Percentiles rank a stretch among this genome's conserved stretches.
Evolutionary conservation across 2,329 filamentous ascomycete species (phyloP).

Genomic region (Didymella lethalis): DNA sequence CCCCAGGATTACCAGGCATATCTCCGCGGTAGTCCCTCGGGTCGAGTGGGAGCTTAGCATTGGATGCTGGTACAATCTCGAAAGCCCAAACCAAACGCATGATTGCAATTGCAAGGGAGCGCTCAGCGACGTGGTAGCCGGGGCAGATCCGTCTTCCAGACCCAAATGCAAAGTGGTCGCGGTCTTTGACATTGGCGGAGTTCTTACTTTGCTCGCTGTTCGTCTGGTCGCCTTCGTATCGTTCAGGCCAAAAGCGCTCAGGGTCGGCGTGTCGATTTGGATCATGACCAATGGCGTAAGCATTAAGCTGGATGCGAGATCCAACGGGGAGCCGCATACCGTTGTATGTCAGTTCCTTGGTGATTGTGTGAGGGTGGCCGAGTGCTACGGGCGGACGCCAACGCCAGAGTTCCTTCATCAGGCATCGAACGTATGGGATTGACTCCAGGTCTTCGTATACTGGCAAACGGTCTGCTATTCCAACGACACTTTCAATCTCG

Average conservation of each 20-base stretch:
- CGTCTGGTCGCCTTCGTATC: conserved; percentile 44
- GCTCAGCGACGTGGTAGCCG: conserved; percentile 42
- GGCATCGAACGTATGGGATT: conserved; percentile 62
- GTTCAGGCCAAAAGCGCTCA: conserved; percentile 53
- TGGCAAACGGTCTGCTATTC: conserved; percentile 52
- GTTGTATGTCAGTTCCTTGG: conserved; percentile 54
- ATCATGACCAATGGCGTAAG: conserved; percentile 61
- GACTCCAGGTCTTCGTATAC: conserved; percentile 32
- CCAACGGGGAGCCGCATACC: conserved; percentile 59
- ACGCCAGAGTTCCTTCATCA: conserved; percentile 65
- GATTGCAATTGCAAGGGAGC: conserved; percentile 36
- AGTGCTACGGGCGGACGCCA: conserved; percentile 64
- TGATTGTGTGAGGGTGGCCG: conserved; percentile 56
- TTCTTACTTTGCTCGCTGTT: conserved; percentile 17
- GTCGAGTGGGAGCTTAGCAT: conserved; percentile 10
- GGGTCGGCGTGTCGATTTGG: conserved; percentile 52
- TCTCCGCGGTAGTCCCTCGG: conserved; percentile 11
- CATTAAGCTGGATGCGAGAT: conserved; percentile 57
- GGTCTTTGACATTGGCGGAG: conserved; percentile 13
- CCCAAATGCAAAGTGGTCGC: conserved; percentile 47
- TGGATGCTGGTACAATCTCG: conserved; percentile 20
- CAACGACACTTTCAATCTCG: conserved; percentile 52
- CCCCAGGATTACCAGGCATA: conserved; percentile 21
- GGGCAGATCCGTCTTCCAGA: conserved; percentile 46
- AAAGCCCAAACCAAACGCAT: conserved; percentile 43